A percentile compares a stretch with the other conserved stretches of the same genome.
Conservation (phyloP, 2,329 filamentous ascomycete genomes). For the Stagonosporopsis chrysanthemi region DNA sequence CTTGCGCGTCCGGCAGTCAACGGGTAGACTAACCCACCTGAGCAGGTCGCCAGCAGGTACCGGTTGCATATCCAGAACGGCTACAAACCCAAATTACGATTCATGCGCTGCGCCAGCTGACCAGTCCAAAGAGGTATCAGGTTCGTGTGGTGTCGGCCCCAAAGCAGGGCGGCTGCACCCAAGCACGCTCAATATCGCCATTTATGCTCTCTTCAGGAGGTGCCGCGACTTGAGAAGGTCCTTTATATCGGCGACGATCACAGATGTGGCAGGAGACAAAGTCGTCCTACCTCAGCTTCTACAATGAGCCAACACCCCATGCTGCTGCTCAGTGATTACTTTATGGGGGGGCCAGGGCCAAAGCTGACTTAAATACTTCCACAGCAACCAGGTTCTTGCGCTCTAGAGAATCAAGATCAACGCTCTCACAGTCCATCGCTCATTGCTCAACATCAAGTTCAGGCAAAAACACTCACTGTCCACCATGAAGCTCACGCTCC, state of each 20-base stretch:
- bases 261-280: slow-evolving; percentile 15
- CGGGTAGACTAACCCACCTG: slow-evolving; percentile 13
- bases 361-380: slow-evolving; percentile 7
- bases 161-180: slow-evolving; percentile 3
- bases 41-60: slow-evolving; percentile 15
- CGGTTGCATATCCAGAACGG: neutral
- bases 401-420: slow-evolving; percentile 4
- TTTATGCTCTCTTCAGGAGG: slow-evolving; percentile 17
- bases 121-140: neutral
- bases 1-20: slow-evolving; percentile 11
- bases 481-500: slow-evolving; percentile 22
- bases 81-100: neutral
- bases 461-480: neutral
- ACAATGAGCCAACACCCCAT: neutral
- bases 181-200: slow-evolving; percentile 9
- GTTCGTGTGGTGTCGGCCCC: slow-evolving; percentile 1
- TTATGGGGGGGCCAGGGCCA: neutral
- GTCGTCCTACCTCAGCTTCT: neutral
- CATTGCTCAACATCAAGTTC: neutral
- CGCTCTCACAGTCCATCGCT: slow-evolving; percentile 5
- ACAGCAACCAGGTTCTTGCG: neutral
- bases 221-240: neutral
- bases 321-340: neutral
- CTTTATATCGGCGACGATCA: slow-evolving; percentile 2
- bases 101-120: slow-evolving; percentile 13